Base-by-base conservation (phyloP, 73 alveolate genomes). In the Effrenium voratum region DNA sequence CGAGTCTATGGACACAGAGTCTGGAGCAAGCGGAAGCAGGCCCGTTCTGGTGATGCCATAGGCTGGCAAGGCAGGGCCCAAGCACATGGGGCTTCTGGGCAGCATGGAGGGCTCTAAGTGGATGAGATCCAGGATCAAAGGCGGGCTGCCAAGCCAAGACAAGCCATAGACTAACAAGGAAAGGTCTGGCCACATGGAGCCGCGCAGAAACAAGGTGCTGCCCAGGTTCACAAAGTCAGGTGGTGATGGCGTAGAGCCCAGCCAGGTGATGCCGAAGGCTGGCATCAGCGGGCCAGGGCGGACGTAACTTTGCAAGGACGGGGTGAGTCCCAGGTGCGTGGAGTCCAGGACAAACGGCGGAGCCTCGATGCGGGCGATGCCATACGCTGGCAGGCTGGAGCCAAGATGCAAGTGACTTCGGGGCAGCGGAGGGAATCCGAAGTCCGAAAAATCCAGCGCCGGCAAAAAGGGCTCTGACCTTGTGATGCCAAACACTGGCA, bases 41-140 rank as follows among this genome's bases (percentile, higher is more conserved):
- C 32, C 98, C 10, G 63, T 46, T 50, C 87, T 41, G 32, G 91
- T 44, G 79, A 92, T 3, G 68, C 98, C 98, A 38, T 92, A 92
- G 26, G 45, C 79, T 1, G 36, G 30, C 49, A 43, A 40, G 19
- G 66, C 41, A 30, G 63, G 66, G 26, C 40, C 91, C 19, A 43
- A n/a, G 47, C 98, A 50, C 4, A 75, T 15, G 36, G 28, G 22
- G 52, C 70, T 38, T 55, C 75, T 32, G 57, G 41, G 41, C n/a
- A n/a, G 36, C 88, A 77, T 12, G 72, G 52, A 41, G 52, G 52
- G 41, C 19, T 79, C 98, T 10, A 40, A 38, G 52, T 75, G 84
- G 24, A 47, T 36, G n/a, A 13, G 5, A 85, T 93, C 98, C 83
- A 77, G 93, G 57, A 52, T 34, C 44, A 40, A 55, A 12, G 49